These are phyloP conservation scores for Sporobolomyces roseus DNA, from an alignment of 768 basidiomycete species.

Conservation along the genomic window DNA sequence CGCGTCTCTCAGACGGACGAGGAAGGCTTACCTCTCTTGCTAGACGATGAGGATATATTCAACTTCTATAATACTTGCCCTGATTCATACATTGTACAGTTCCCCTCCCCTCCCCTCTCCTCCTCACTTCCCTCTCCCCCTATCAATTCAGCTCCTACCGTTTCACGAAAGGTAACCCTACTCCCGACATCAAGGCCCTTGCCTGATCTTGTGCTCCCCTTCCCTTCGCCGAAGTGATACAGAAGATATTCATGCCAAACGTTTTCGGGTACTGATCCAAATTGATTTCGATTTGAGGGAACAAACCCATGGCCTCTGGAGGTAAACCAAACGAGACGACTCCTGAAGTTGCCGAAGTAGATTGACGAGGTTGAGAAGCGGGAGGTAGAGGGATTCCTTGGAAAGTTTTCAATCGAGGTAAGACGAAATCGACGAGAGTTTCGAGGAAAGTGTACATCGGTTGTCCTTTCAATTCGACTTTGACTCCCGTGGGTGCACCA, in stretches of 20 bases:
- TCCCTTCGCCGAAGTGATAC: constrained; percentile 81
- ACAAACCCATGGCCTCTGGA: constrained; percentile 76
- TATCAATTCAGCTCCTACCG: constrained; percentile 19
- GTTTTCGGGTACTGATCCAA: constrained; percentile 77
- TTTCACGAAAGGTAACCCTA: constrained; percentile 77
- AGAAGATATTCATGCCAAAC: constrained; percentile 90
- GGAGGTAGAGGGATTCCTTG: constrained; percentile 75
- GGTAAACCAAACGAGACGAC: constrained; percentile 86
- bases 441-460: constrained; percentile 93
- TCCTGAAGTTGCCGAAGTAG: constrained; percentile 73
- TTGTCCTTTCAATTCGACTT: constrained; percentile 79
- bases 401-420: constrained; percentile 91
- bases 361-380: constrained; percentile 63
- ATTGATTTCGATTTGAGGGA: constrained; percentile 95
- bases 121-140: neutral
- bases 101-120: neutral
- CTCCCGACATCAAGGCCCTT: constrained; percentile 78
- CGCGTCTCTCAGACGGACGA: too few relatives aligned
- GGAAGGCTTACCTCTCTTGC: too few relatives aligned
- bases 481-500: constrained; percentile 75
- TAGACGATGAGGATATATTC: too few relatives aligned
- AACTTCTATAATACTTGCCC: too few relatives aligned
- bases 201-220: constrained; percentile 86
- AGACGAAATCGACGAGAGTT: constrained; percentile 83
- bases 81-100: too few relatives aligned